Base-by-base conservation (phyloP, 1,139 yeast species). In the Kodamaea ohmeri region DNA sequence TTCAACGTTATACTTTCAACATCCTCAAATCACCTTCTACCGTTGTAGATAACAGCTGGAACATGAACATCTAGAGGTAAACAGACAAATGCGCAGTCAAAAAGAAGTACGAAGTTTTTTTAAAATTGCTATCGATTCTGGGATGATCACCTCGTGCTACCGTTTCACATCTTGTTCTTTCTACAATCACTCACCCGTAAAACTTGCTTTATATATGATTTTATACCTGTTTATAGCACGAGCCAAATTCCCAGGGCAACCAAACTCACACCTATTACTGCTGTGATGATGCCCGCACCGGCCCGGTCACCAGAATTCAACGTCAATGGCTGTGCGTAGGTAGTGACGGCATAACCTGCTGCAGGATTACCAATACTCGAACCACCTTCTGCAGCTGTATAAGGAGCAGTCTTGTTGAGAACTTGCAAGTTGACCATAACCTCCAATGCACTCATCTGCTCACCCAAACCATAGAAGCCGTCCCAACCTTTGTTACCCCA, bases 261-360 rank as follows among this genome's bases (percentile, higher is more conserved):
- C 35, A 87, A 64, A 3, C 83, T 71, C 3, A 78, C 71, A 38
- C 89, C 83, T 36, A 88, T 70, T 24, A 88, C 58, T 6, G 84
- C 87, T 2, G 97, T 90, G 43, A 89, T 78, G 36, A 89, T 76
- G 34, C 92, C 87, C 1, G 97, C 97, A 40, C 96, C 97, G 1
- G 94, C 96, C 45, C 65, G 75, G 55, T 88, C 96, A 36, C 83
- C 84, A 1, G 65, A 55, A 31, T 70, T 70, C 35, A 87, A 67
- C 13, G 59, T 52, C 49, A 88, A 67, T 4, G 84, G 73, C 24
- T 59, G 38, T 1, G 65, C 58, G 42, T 64, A 56, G 32, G 66
- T 61, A 7, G 65, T 55, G 35, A 68, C 63, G 25, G 69, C 68
- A 35, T 66, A 54, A 29, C 83, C 82, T 1, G 78, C 79, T 27